These are phyloP conservation scores for Erodium texanum DNA, from an alignment of 441 rosid species.

Conservation along the genomic window DNA sequence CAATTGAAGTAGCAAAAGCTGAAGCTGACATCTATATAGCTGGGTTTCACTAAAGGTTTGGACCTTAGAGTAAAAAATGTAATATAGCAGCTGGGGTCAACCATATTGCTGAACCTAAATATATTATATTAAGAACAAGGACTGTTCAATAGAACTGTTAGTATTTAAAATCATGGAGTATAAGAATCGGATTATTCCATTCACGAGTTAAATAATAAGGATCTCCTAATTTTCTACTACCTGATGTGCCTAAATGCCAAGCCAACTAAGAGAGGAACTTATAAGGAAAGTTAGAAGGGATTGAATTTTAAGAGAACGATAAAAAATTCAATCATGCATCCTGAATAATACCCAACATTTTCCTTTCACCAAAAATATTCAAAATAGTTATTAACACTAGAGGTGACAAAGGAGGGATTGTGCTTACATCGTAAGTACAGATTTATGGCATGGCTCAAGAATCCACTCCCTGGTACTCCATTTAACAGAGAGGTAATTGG, in stretches of 20 bases:
- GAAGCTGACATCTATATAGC: background rate
- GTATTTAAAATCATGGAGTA: background rate
- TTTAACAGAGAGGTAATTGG: conserved; percentile 87
- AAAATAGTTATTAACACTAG: background rate
- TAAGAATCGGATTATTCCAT: background rate
- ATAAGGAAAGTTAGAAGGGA: conserved; percentile 3
- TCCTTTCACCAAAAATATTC: background rate
- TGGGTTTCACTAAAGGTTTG: background rate
- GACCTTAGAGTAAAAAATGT: background rate
- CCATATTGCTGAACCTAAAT: conserved; percentile 2
- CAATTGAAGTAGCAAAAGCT: background rate
- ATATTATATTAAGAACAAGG: background rate
- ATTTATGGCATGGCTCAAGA: conserved; percentile 92
- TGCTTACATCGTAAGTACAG: conserved; percentile 86
- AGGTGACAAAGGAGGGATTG: conserved; percentile 9
- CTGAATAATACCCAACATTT: background rate
- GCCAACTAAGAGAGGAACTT: background rate
- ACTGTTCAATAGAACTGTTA: background rate
- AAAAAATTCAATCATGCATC: background rate
- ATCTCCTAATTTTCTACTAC: background rate
- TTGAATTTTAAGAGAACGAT: background rate
- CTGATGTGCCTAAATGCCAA: background rate
- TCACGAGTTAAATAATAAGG: background rate
- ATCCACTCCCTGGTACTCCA: conserved; percentile 90
- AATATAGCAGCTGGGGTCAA: background rate